These are phyloP conservation scores for Claviceps paspali DNA, from an alignment of 2,329 filamentous ascomycete genomes.

Conservation along the genomic window DNA sequence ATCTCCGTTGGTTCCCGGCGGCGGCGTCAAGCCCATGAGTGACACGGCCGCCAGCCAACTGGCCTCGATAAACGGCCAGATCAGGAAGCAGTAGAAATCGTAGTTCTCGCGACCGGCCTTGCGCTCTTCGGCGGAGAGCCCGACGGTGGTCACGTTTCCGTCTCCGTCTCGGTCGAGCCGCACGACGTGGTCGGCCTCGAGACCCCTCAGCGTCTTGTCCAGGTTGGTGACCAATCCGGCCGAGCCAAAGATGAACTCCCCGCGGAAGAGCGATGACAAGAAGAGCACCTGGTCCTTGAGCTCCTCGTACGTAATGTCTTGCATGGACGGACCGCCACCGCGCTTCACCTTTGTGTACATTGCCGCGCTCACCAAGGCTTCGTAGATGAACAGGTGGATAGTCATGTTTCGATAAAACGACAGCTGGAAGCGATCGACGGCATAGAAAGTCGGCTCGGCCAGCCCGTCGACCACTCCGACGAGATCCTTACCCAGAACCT, in stretches of 20 bases:
- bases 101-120: slow-evolving; percentile 78
- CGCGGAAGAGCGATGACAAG: slow-evolving; percentile 82
- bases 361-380: slow-evolving; percentile 75
- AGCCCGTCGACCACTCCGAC: slow-evolving; percentile 68
- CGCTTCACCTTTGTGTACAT: slow-evolving; percentile 86
- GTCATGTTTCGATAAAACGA: slow-evolving; percentile 99
- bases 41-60: slow-evolving; percentile 84
- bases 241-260: slow-evolving; percentile 91
- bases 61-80: slow-evolving; percentile 96
- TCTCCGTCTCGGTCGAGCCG: slow-evolving; percentile 42
- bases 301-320: slow-evolving; percentile 61
- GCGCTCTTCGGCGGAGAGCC: slow-evolving; percentile 63
- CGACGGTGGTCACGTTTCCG: slow-evolving; percentile 48
- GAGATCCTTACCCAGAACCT: slow-evolving; percentile 79
- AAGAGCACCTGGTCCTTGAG: slow-evolving; percentile 72
- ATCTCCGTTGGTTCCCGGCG: slow-evolving; percentile 39
- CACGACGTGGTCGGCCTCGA: slow-evolving; percentile 70
- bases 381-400: slow-evolving; percentile 91
- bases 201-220: slow-evolving; percentile 58
- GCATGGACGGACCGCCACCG: slow-evolving; percentile 69
- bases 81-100: slow-evolving; percentile 96
- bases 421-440: slow-evolving; percentile 89
- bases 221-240: slow-evolving; percentile 72
- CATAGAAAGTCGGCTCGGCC: slow-evolving; percentile 84
- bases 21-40: slow-evolving; percentile 73